phyloP scores from a whole-genome alignment of 306 rosid genomes.

The Dryas drummondii region DNA sequence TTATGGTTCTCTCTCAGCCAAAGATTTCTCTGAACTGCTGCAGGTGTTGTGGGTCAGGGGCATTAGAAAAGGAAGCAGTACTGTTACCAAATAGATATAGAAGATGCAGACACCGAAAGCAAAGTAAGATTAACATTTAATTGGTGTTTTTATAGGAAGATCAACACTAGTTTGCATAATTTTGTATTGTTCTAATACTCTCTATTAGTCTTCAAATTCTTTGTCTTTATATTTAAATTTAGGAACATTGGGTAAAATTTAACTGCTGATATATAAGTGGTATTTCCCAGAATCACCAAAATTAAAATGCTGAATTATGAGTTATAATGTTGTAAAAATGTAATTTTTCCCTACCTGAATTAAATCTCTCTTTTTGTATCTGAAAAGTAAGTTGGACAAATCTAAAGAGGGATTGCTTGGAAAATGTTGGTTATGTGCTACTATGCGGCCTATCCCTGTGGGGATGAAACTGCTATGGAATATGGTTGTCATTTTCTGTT shows the following conservation, averaged over 20 bases:
- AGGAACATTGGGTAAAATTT: background rate
- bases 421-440: background rate
- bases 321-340: background rate
- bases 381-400: background rate
- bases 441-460: background rate
- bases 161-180: conserved; percentile 18
- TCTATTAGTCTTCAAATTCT: background rate
- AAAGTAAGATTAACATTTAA: conserved; percentile 53
- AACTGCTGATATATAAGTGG: background rate
- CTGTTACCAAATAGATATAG: conserved; percentile 4
- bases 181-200: background rate
- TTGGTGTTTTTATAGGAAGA: conserved; percentile 14
- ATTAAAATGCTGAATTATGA: background rate
- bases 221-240: background rate
- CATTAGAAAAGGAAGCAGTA: conserved; percentile 28
- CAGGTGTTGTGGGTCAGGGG: conserved; percentile 67
- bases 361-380: background rate
- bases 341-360: background rate
- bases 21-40: conserved; percentile 40
- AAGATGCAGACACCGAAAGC: conserved; percentile 82
- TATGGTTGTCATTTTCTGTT: background rate
- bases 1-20: conserved; percentile 46
- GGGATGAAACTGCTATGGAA: background rate
- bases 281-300: background rate
- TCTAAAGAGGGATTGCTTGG: background rate